phyloP scores from a whole-genome alignment of 2,329 filamentous ascomycete species.

The Aspergillus latus region DNA sequence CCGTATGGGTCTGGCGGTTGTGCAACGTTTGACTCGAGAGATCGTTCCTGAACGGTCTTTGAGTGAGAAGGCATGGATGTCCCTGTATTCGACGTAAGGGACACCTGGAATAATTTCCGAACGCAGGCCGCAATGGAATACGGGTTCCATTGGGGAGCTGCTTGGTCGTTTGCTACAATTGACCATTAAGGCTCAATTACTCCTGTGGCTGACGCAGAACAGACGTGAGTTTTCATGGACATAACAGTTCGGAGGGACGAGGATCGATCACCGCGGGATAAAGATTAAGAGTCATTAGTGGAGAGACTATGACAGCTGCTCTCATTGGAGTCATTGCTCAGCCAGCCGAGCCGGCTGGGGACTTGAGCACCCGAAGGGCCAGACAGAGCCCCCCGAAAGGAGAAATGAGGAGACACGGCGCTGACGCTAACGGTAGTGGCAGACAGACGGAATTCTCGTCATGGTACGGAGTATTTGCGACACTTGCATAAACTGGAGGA shows the following conservation, averaged over 20 bases:
- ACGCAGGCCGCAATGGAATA: background rate
- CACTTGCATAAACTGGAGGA: conserved; percentile 18
- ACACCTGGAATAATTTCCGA: background rate
- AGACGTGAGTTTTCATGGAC: background rate
- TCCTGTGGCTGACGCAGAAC: background rate
- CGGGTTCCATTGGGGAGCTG: background rate
- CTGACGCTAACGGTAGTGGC: conserved; percentile 10
- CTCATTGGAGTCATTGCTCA: background rate
- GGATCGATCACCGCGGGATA: conserved; percentile 1
- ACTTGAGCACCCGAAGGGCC: background rate
- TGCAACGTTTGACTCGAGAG: conserved; percentile 8
- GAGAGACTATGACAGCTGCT: background rate
- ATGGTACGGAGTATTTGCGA: conserved; percentile 15
- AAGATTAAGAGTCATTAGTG: conserved; percentile 2
- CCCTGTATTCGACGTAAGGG: conserved; percentile 10
- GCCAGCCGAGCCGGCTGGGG: too few species aligned
- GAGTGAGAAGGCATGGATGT: conserved; percentile 1
- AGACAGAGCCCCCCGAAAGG: background rate
- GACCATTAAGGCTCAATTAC: background rate
- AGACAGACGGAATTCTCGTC: conserved; percentile 2
- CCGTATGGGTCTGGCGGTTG: background rate
- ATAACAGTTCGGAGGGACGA: conserved; percentile 5
- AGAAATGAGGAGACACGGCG: conserved; percentile 2
- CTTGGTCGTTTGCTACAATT: too few species aligned
- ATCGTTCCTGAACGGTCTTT: background rate